A percentile compares a stretch with the other conserved stretches of the same genome.
phyloP scores from a whole-genome alignment of 2,329 filamentous ascomycete species.

The Neophaeococcomyces mojaviensis region DNA sequence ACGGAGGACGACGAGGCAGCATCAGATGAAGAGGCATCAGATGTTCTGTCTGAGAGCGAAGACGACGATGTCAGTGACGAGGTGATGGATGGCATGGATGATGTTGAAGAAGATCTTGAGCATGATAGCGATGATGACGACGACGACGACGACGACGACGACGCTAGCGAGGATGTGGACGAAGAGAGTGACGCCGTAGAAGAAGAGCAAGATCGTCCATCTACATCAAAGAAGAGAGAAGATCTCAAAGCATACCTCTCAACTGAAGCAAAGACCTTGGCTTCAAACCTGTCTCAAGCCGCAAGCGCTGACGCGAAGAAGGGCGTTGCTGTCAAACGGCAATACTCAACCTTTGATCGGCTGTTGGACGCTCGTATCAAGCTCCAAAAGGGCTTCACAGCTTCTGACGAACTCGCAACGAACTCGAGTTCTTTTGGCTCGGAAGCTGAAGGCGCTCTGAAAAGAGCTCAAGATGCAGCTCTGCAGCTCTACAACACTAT shows the following conservation, averaged over 20 bases:
- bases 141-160: conserved; percentile 24
- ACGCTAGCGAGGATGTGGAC: conserved; percentile 28
- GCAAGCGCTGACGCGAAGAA: conserved; percentile 74
- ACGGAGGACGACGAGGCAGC: conserved; percentile 13
- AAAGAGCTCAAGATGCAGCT: conserved; percentile 78
- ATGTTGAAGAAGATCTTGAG: conserved; percentile 31
- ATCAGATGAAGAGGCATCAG: conserved; percentile 17
- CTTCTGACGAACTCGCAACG: conserved; percentile 30
- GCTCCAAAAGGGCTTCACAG: conserved; percentile 80
- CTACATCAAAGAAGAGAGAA: conserved; percentile 37
- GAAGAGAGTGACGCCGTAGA: conserved; percentile 12
- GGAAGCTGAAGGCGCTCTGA: conserved; percentile 44
- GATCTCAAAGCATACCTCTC: conserved; percentile 60
- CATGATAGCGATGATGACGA: conserved; percentile 23
- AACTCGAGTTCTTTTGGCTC: neutral
- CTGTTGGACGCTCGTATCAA: conserved; percentile 86
- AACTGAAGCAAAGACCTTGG: conserved; percentile 54
- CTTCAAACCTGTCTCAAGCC: conserved; percentile 57
- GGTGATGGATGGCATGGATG: conserved; percentile 19
- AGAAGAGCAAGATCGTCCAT: conserved; percentile 20
- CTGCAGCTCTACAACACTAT: conserved; percentile 74
- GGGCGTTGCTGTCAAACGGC: conserved; percentile 75
- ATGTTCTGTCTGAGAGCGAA: conserved; percentile 27
- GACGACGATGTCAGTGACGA: conserved; percentile 22
- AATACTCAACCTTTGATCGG: conserved; percentile 78